These are phyloP conservation scores for Lactarius trivialis DNA, from an alignment of 768 basidiomycete species.

Conservation along the genomic window DNA sequence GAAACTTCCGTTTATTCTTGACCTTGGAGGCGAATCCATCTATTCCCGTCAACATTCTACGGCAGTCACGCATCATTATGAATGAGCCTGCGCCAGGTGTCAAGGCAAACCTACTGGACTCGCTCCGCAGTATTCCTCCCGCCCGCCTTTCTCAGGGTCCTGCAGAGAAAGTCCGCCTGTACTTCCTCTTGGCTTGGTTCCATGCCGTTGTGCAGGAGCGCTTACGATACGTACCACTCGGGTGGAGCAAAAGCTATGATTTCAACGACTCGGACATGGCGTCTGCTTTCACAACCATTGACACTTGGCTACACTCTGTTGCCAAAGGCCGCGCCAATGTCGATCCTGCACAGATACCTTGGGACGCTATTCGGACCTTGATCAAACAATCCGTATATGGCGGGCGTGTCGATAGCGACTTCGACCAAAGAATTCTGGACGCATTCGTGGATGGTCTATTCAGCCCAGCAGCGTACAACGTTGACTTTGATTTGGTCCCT, in stretches of 20 bases:
- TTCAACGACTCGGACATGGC: constrained; percentile 99
- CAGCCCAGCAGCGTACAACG: constrained; percentile 82
- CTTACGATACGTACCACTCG: constrained; percentile 89
- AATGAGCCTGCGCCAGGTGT: constrained; percentile 97
- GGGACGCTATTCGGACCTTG: constrained; percentile 89
- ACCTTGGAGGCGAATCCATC: constrained; percentile 96
- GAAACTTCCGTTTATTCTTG: constrained; percentile 92
- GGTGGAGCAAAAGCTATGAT: constrained; percentile 96
- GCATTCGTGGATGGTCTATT: constrained; percentile 90
- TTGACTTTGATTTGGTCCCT: constrained; percentile 85
- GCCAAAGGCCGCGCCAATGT: constrained; percentile 89
- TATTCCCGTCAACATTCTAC: constrained; percentile 94
- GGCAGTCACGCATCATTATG: constrained; percentile 95
- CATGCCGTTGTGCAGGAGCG: constrained; percentile 97
- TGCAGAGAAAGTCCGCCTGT: constrained; percentile 84
- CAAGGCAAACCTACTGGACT: constrained; percentile 93
- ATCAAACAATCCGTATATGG: constrained; percentile 97
- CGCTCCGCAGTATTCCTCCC: constrained; percentile 65
- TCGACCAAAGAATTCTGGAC: constrained; percentile 88
- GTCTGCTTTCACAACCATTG: constrained; percentile 87
- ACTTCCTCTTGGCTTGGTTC: constrained; percentile 98
- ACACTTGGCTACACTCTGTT: constrained; percentile 74
- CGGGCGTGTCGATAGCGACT: constrained; percentile 89
- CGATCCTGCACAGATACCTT: constrained; percentile 87
- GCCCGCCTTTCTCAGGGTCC: constrained; percentile 78